Evolutionary conservation across 1,139 yeast genomes (phyloP).

Genomic region (Sugiyamaella grinbergsii): DNA sequence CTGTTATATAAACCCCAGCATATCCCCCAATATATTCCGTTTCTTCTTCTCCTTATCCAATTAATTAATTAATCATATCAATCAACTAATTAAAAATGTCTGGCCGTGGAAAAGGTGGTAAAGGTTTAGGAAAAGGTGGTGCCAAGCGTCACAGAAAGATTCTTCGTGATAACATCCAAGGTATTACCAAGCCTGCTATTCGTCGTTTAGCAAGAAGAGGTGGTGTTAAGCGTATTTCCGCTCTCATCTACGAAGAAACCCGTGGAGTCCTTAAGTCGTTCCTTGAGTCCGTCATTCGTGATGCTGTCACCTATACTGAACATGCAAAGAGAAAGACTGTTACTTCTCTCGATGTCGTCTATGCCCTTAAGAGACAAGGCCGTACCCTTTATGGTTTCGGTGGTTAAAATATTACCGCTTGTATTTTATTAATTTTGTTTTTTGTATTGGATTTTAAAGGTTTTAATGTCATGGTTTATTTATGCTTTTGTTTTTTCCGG

Average conservation of each 20-base stretch:
- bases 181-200: constrained; percentile 99
- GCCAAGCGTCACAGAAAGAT: constrained; percentile 99
- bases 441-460: constrained; percentile 17
- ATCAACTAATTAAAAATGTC: constrained; percentile 60
- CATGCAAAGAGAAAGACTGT: constrained; percentile 99
- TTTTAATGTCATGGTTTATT: constrained; percentile 22
- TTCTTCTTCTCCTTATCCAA: background rate
- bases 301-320: constrained; percentile 98
- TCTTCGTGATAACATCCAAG: constrained; percentile 98
- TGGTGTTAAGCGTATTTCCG: constrained; percentile 99
- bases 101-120: constrained; percentile 99
- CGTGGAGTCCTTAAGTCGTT: constrained; percentile 95
- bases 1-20: constrained; percentile 3
- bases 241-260: constrained; percentile 97
- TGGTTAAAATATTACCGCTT: constrained; percentile 58
- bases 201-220: constrained; percentile 99
- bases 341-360: constrained; percentile 96
- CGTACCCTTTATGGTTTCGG: constrained; percentile 99
- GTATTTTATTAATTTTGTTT: constrained; percentile 15
- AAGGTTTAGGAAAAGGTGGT: constrained; percentile 98
- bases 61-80: constrained; percentile 7
- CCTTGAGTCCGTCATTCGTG: constrained; percentile 97
- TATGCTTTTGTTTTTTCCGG: constrained; percentile 6
- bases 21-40: background rate
- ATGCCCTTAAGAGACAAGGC: constrained; percentile 99